Evolutionary conservation across 768 basidiomycete genomes (phyloP).

Genomic region (Naganishia vaughanmartiniae): DNA sequence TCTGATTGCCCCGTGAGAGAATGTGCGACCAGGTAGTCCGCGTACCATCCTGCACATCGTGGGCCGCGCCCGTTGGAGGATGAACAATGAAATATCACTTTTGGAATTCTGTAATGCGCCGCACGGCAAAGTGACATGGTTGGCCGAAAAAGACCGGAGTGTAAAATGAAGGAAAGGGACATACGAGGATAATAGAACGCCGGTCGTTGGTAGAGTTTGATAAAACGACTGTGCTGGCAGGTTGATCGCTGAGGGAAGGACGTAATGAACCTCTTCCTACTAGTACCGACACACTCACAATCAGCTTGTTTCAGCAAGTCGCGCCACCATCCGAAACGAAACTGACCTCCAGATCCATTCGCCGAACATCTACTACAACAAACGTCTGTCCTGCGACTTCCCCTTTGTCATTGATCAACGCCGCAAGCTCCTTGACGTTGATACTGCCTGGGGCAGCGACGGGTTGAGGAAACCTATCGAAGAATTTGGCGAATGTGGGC

Average conservation of each 20-base stretch:
- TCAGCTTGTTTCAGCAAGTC: neutral
- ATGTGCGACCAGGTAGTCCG: slow-evolving; percentile 31
- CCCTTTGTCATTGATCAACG: neutral
- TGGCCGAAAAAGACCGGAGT: neutral
- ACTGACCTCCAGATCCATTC: slow-evolving; percentile 54
- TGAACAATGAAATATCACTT: slow-evolving; percentile 39
- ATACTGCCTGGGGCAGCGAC: neutral
- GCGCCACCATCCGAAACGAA: neutral
- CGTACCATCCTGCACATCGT: slow-evolving; percentile 39
- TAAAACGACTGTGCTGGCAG: slow-evolving; percentile 57
- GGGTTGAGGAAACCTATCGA: slow-evolving; percentile 18
- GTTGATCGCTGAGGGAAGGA: slow-evolving; percentile 54
- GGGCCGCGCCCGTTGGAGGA: slow-evolving; percentile 36
- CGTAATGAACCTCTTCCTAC: slow-evolving; percentile 29
- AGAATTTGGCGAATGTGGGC: slow-evolving; percentile 7
- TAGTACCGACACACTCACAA: too few species aligned
- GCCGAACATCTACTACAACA: slow-evolving; percentile 53
- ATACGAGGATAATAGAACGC: neutral
- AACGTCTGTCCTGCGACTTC: slow-evolving; percentile 37
- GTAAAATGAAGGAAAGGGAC: neutral
- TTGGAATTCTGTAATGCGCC: slow-evolving; percentile 22
- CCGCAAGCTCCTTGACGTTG: slow-evolving; percentile 23
- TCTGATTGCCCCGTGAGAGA: slow-evolving; percentile 12
- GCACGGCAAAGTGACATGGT: neutral
- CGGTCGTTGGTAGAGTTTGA: slow-evolving; percentile 46